Evolutionary conservation across 352 stramenopile genomes (phyloP).

Genomic region (Paralagenidium karlingii): DNA sequence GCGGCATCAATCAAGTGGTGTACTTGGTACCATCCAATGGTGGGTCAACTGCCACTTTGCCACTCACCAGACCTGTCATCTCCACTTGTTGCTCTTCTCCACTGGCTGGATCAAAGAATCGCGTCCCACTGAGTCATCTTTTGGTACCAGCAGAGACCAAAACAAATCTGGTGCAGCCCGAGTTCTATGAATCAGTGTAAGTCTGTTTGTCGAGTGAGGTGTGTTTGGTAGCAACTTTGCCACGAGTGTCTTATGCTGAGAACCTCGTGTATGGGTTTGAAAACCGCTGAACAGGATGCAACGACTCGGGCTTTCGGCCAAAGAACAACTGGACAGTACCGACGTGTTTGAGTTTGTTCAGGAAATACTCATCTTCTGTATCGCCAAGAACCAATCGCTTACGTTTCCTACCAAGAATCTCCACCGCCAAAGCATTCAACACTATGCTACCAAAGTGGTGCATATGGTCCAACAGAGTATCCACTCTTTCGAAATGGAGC

Average conservation of each 20-base stretch:
- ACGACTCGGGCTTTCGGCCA: conserved; percentile 19
- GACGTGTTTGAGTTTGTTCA: conserved; percentile 32
- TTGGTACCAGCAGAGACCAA: not conserved
- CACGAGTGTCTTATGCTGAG: conserved; percentile 9
- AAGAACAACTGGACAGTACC: conserved; percentile 26
- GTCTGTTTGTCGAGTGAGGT: too few relatives aligned
- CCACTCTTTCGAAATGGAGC: not conserved
- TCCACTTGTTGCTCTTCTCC: conserved; percentile 1
- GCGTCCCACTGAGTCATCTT: conserved; percentile 11
- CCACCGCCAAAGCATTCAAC: conserved; percentile 31
- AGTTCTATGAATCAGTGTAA: conserved; percentile 21
- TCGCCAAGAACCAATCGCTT: conserved; percentile 30
- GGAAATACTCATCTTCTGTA: conserved; percentile 34
- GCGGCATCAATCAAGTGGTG: too few relatives aligned
- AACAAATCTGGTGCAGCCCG: conserved; percentile 15
- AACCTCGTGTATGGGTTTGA: conserved; percentile 7
- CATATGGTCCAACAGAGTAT: conserved; percentile 1
- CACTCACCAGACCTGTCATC: not conserved
- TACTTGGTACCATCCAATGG: conserved; percentile 3
- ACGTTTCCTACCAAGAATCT: conserved; percentile 49
- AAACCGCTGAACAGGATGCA: too few relatives aligned
- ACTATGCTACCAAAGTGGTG: conserved; percentile 35
- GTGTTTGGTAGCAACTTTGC: conserved; percentile 5
- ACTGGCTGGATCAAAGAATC: conserved; percentile 13
- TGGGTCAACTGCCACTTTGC: conserved; percentile 1